Percentiles rank a stretch among this genome's conserved stretches.
Conservation (phyloP, 352 stramenopile genomes). For the Phytopythium kandeliae region DNA sequence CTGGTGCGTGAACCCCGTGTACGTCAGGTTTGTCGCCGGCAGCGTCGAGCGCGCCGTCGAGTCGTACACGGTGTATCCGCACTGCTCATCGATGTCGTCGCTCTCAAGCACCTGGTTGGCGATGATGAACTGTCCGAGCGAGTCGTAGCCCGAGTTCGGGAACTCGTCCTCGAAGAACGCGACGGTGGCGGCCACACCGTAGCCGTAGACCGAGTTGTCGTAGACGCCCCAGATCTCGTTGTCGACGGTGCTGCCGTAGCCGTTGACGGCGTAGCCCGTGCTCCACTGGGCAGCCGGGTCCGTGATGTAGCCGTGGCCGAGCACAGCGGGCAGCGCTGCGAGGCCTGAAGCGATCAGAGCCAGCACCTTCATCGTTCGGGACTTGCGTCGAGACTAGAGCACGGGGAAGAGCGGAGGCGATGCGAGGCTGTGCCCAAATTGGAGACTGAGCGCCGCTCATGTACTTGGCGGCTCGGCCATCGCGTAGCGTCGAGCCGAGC, state of each 20-base stretch:
- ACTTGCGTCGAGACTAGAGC: no score
- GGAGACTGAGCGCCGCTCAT: slow-evolving; percentile 12
- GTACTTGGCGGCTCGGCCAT: no score
- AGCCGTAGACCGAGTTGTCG: slow-evolving; percentile 36
- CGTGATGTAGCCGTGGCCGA: slow-evolving; percentile 34
- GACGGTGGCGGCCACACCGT: slow-evolving; percentile 22
- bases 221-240: slow-evolving; percentile 24
- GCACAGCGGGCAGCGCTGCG: slow-evolving; percentile 10
- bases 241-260: slow-evolving; percentile 38
- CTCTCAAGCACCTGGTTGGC: slow-evolving; percentile 36
- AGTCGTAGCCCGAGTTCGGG: slow-evolving; percentile 24
- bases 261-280: slow-evolving; percentile 34
- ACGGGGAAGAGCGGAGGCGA: not conserved
- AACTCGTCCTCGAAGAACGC: slow-evolving; percentile 29
- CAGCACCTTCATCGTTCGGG: slow-evolving; percentile 3
- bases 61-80: slow-evolving; percentile 34
- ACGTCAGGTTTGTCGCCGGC: slow-evolving; percentile 29
- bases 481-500: no score
- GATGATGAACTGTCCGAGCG: slow-evolving; percentile 34
- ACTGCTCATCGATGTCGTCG: slow-evolving; percentile 22
- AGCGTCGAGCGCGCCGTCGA: slow-evolving; percentile 26
- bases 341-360: slow-evolving; percentile 19
- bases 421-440: slow-evolving; percentile 11
- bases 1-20: slow-evolving; percentile 47
- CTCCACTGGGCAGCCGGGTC: slow-evolving; percentile 31